Conservation (phyloP, 2,329 filamentous ascomycete species). For the Aspergillus aculeatus region DNA sequence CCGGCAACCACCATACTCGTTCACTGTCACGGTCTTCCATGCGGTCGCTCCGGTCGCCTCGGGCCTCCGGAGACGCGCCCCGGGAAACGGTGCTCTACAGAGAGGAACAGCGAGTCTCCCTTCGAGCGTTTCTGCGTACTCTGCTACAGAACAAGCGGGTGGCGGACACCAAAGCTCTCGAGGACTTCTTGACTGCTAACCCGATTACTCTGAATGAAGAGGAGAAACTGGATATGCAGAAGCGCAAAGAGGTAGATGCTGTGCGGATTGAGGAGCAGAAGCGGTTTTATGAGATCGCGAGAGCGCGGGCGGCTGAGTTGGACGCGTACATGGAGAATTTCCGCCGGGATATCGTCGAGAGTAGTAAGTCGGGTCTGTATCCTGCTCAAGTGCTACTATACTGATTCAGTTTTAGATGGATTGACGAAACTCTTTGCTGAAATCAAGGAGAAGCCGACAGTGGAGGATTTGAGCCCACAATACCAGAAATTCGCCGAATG, state of each 20-base stretch:
- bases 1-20: slow-evolving; percentile 25
- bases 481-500: slow-evolving; percentile 99
- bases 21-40: slow-evolving; percentile 32
- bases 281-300: slow-evolving; percentile 91
- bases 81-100: slow-evolving; percentile 66
- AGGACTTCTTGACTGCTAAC: slow-evolving; percentile 75
- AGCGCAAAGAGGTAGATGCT: slow-evolving; percentile 78
- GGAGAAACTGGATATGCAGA: slow-evolving; percentile 76
- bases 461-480: slow-evolving; percentile 85
- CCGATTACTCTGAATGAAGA: slow-evolving; percentile 75
- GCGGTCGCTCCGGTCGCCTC: slow-evolving; percentile 31
- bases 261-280: slow-evolving; percentile 89
- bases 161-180: slow-evolving; percentile 76
- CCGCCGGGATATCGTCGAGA: slow-evolving; percentile 65
- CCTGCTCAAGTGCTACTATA: slow-evolving; percentile 17
- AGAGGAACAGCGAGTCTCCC: slow-evolving; percentile 85
- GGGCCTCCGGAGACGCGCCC: slow-evolving; percentile 44
- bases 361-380: slow-evolving; percentile 57
- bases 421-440: slow-evolving; percentile 90
- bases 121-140: slow-evolving; percentile 85
- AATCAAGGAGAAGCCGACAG: slow-evolving; percentile 84
- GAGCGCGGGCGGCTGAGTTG: slow-evolving; percentile 83
- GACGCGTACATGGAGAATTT: slow-evolving; percentile 96
- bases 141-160: slow-evolving; percentile 81
- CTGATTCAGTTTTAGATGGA: slow-evolving; percentile 57